phyloP scores from a whole-genome alignment of 495 filamentous ascomycete genomes.

The Lentithecium fluviatile region DNA sequence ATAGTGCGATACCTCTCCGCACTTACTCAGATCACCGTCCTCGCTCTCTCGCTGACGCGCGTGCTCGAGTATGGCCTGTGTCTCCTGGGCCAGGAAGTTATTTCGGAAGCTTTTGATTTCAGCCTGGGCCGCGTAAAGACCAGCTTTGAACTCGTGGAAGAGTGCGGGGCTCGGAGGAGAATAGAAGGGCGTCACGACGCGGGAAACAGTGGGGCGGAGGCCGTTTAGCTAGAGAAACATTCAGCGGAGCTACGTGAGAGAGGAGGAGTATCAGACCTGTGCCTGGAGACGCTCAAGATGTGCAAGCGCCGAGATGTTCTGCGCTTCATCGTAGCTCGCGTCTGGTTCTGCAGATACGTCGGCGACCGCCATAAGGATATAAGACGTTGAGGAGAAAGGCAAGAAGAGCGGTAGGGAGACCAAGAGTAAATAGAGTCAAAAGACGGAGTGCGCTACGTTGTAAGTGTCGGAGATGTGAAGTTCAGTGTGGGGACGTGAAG shows the following conservation, averaged over 20 bases:
- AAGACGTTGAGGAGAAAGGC: too few relatives aligned
- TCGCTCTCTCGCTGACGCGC: conserved; percentile 18
- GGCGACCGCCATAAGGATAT: conserved; percentile 3
- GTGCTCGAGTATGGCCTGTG: conserved; percentile 22
- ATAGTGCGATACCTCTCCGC: conserved; percentile 17
- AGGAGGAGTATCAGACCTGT: conserved; percentile 15
- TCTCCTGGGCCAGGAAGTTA: conserved; percentile 24
- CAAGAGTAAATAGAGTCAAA: too few relatives aligned
- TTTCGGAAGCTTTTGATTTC: conserved; percentile 26
- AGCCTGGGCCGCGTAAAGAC: conserved; percentile 10
- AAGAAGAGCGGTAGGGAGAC: too few relatives aligned
- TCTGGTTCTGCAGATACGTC: background rate
- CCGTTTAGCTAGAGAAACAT: conserved; percentile 24
- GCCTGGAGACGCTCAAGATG: conserved; percentile 34
- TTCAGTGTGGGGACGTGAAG: too few relatives aligned
- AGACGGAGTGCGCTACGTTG: too few relatives aligned
- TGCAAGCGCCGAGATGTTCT: conserved; percentile 33
- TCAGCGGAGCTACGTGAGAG: background rate
- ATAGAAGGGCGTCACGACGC: conserved; percentile 28
- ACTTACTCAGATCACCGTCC: conserved; percentile 16
- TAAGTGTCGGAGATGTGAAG: too few relatives aligned
- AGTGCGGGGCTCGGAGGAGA: conserved; percentile 7
- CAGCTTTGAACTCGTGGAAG: conserved; percentile 28
- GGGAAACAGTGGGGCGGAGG: conserved; percentile 32
- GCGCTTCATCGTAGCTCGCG: conserved; percentile 35